Percentiles rank a stretch among this genome's conserved stretches.
These are phyloP conservation scores for Anthostomella pinea DNA, from an alignment of 2,329 filamentous ascomycete genomes.

Conservation along the genomic window DNA sequence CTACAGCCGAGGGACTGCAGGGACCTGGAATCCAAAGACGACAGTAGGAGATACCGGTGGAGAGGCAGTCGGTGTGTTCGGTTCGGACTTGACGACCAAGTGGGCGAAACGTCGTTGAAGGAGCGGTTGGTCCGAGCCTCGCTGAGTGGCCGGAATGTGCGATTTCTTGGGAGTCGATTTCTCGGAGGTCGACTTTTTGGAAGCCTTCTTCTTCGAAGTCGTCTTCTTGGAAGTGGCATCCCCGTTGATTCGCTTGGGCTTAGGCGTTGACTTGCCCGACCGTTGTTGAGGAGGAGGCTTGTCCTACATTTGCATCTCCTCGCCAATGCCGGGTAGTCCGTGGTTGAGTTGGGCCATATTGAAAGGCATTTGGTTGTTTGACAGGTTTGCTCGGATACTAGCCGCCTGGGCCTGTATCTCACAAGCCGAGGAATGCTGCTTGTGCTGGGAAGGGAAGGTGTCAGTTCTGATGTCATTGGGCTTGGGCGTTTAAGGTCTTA, in stretches of 20 bases:
- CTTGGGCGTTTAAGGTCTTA: slow-evolving; percentile 39
- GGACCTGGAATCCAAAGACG: too few relatives aligned
- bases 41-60: too few relatives aligned
- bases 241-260: not conserved
- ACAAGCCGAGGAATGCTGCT: slow-evolving; percentile 82
- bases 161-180: too few relatives aligned
- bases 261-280: slow-evolving; percentile 2
- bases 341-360: slow-evolving; percentile 26
- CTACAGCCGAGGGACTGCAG: too few relatives aligned
- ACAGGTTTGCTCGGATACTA: slow-evolving; percentile 37
- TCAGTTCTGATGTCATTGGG: slow-evolving; percentile 30
- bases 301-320: slow-evolving; percentile 44
- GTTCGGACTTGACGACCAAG: too few relatives aligned
- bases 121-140: too few relatives aligned
- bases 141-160: too few relatives aligned
- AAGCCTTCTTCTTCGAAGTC: too few relatives aligned
- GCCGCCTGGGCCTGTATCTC: slow-evolving; percentile 71
- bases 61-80: too few relatives aligned
- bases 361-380: slow-evolving; percentile 29
- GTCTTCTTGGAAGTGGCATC: too few relatives aligned
- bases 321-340: slow-evolving; percentile 54
- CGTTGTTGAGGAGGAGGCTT: not conserved
- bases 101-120: too few relatives aligned
- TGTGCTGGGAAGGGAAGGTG: slow-evolving; percentile 49
- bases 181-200: too few relatives aligned